Evolutionary conservation across 2,329 filamentous ascomycete species (phyloP).

Genomic region (Orbilia oligospora): DNA sequence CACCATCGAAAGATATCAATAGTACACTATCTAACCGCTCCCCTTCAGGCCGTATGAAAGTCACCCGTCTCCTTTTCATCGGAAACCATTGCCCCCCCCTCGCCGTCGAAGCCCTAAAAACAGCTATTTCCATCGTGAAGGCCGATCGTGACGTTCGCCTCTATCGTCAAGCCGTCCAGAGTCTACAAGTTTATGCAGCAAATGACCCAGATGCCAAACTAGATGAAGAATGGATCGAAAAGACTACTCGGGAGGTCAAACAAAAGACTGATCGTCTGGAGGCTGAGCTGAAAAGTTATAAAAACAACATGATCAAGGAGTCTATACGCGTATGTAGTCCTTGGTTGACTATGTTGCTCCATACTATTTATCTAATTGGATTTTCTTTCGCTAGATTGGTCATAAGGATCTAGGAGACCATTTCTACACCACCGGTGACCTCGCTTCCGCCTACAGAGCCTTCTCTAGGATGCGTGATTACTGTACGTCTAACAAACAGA

Average conservation of each 20-base stretch:
- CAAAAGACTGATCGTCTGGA: conserved; percentile 83
- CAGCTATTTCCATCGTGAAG: conserved; percentile 82
- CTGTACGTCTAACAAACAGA: conserved; percentile 85
- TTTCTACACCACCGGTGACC: conserved; percentile 82
- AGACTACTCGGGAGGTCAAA: conserved; percentile 73
- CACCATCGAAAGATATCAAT: not conserved
- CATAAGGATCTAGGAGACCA: conserved; percentile 92
- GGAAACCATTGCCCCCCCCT: conserved; percentile 83
- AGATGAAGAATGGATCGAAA: conserved; percentile 83
- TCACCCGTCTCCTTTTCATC: conserved; percentile 80
- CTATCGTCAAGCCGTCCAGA: conserved; percentile 79
- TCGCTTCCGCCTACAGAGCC: conserved; percentile 79
- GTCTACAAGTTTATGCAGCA: conserved; percentile 76
- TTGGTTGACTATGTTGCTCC: not conserved
- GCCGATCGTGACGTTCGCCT: conserved; percentile 78
- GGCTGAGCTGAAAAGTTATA: conserved; percentile 88
- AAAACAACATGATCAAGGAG: conserved; percentile 97
- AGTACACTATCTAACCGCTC: not conserved
- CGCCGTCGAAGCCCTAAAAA: conserved; percentile 82
- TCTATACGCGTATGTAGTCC: conserved; percentile 80
- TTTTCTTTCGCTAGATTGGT: conserved; percentile 77
- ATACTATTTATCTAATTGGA: conserved; percentile 2
- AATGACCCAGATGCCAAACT: conserved; percentile 76
- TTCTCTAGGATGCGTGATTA: conserved; percentile 92
- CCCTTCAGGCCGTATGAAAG: conserved; percentile 48